Conservation (phyloP, 2,329 filamentous ascomycete genomes). For the Celoporthe dispersa region DNA sequence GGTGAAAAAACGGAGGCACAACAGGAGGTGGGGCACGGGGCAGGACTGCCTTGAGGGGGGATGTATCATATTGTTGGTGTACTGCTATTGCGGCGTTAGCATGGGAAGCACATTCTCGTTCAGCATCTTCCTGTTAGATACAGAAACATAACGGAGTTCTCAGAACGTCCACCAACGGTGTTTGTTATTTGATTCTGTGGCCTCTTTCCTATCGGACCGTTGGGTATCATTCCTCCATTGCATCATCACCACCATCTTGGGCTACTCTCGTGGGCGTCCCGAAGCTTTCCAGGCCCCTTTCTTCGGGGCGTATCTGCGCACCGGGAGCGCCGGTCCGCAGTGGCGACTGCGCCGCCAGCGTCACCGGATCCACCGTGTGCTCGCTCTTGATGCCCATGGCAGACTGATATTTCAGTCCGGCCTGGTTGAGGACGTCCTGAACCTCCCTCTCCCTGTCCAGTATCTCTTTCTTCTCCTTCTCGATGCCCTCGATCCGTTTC, state of each 20-base stretch:
- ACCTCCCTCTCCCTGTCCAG: slow-evolving; percentile 75
- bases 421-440: slow-evolving; percentile 78
- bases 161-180: slow-evolving; percentile 1
- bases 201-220: slow-evolving; percentile 12
- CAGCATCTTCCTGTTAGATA: slow-evolving; percentile 32
- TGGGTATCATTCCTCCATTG: slow-evolving; percentile 19
- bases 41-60: not conserved
- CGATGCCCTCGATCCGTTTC: slow-evolving; percentile 66
- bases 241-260: slow-evolving; percentile 39
- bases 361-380: slow-evolving; percentile 28
- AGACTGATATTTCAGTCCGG: slow-evolving; percentile 66
- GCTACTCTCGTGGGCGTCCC: slow-evolving; percentile 48
- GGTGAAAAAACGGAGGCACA: not conserved
- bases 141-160: slow-evolving; percentile 23
- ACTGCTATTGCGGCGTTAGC: slow-evolving; percentile 34
- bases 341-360: slow-evolving; percentile 37
- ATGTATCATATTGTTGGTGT: slow-evolving; percentile 29
- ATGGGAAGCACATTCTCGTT: slow-evolving; percentile 34
- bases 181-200: not conserved
- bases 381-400: slow-evolving; percentile 40
- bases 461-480: slow-evolving; percentile 71
- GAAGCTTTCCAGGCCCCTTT: slow-evolving; percentile 53
- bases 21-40: not conserved
- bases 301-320: slow-evolving; percentile 35
- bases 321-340: slow-evolving; percentile 34